phyloP scores from a whole-genome alignment of 2,329 filamentous ascomycete genomes.

The Diplodia intermedia region DNA sequence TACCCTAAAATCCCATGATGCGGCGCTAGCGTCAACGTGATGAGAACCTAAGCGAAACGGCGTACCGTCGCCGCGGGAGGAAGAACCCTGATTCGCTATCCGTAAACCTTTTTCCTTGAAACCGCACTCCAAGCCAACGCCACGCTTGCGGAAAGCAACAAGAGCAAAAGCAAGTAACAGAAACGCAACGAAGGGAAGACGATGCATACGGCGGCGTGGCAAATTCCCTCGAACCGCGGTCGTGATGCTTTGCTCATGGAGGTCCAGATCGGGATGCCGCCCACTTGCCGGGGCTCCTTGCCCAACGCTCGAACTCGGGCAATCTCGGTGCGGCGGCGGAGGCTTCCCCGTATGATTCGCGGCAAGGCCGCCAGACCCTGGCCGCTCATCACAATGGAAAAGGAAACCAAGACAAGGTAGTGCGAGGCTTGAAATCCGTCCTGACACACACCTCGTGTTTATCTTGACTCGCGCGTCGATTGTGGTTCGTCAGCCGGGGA shows the following conservation, averaged over 20 bases:
- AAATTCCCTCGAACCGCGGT: not conserved
- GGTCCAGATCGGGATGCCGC: slow-evolving; percentile 9
- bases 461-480: slow-evolving; percentile 24
- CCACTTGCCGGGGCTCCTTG: slow-evolving; percentile 18
- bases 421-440: slow-evolving; percentile 27
- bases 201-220: not conserved
- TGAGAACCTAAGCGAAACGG: slow-evolving; percentile 28
- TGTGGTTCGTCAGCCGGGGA: slow-evolving; percentile 29
- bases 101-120: slow-evolving; percentile 24
- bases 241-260: slow-evolving; percentile 3
- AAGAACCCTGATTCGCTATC: slow-evolving; percentile 30
- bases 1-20: slow-evolving; percentile 29
- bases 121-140: slow-evolving; percentile 28
- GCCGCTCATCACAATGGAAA: slow-evolving; percentile 29
- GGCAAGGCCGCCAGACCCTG: slow-evolving; percentile 26
- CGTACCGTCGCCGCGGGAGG: slow-evolving; percentile 27
- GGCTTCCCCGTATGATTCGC: slow-evolving; percentile 29
- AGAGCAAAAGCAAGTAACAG: slow-evolving; percentile 24
- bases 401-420: slow-evolving; percentile 30
- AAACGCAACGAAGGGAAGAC: slow-evolving; percentile 14
- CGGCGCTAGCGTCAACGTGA: slow-evolving; percentile 24
- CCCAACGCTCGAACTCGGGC: slow-evolving; percentile 20
- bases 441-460: slow-evolving; percentile 20
- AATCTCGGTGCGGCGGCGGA: slow-evolving; percentile 29
- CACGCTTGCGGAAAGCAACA: slow-evolving; percentile 25